A percentile compares a stretch with the other conserved stretches of the same genome.
phyloP scores from a whole-genome alignment of 108 stramenopile species.

The Aureococcus anophagefferens region DNA sequence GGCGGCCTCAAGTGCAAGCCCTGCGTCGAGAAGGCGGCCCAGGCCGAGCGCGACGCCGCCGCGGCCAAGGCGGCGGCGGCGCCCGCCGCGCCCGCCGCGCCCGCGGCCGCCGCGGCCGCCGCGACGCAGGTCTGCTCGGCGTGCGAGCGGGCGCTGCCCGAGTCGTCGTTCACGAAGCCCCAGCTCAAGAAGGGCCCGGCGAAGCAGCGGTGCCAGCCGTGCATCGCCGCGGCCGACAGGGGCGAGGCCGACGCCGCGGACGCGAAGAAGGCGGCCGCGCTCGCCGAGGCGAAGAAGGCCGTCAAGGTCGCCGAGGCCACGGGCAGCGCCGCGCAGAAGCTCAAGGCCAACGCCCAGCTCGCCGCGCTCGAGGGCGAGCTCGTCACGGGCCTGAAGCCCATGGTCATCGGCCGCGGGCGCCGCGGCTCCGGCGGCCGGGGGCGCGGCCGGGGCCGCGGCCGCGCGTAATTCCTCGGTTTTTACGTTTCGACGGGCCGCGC shows the following conservation, averaged over 20 bases:
- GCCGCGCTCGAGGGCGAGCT: slow-evolving; percentile 8
- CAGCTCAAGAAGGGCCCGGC: slow-evolving; percentile 11
- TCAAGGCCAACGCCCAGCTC: background rate
- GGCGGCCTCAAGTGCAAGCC: background rate
- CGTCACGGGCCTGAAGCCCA: slow-evolving; percentile 10
- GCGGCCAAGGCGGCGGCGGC: background rate
- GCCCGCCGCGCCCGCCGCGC: background rate
- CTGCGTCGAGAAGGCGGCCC: background rate
- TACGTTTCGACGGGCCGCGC: background rate
- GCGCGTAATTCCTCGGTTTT: background rate
- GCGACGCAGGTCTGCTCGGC: background rate
- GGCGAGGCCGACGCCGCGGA: background rate
- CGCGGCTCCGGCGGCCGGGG: background rate
- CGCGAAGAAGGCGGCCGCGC: background rate
- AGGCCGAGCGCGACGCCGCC: background rate
- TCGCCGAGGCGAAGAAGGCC: background rate
- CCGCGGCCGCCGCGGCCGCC: background rate
- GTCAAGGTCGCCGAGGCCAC: background rate
- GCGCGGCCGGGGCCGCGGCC: background rate
- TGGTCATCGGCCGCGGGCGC: background rate
- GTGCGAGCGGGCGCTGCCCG: background rate
- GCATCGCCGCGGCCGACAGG: background rate
- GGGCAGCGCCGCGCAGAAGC: background rate
- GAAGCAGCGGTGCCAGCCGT: slow-evolving; percentile 11
- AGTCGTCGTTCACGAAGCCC: slow-evolving; percentile 1